phyloP scores from a whole-genome alignment of 106 monocot species.

The Allium cepa region DNA sequence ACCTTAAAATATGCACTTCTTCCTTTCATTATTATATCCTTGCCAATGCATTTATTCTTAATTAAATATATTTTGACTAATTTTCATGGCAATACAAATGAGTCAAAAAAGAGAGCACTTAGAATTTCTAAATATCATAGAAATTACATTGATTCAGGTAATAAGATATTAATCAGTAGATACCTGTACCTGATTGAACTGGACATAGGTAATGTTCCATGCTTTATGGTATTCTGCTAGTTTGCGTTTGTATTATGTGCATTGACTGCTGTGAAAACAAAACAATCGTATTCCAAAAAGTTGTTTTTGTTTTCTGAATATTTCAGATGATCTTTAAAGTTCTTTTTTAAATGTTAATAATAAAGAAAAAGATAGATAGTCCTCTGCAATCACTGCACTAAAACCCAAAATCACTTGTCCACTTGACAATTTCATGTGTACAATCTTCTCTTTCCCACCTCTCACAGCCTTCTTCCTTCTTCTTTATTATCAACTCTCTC shows the following conservation, averaged over 20 bases:
- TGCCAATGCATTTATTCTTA: too few relatives aligned
- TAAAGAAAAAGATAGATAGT: background rate
- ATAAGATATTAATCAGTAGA: too few relatives aligned
- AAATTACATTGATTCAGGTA: too few relatives aligned
- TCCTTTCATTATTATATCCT: too few relatives aligned
- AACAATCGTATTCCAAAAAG: background rate
- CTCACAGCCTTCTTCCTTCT: background rate
- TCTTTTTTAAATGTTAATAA: background rate
- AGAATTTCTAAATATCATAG: too few relatives aligned
- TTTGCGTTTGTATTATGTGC: background rate
- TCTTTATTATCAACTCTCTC: background rate
- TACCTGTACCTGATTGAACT: constrained; percentile 30
- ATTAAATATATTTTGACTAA: too few relatives aligned
- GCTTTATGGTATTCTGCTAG: background rate
- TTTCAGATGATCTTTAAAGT: constrained; percentile 11
- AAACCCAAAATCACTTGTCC: background rate
- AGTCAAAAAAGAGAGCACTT: too few relatives aligned
- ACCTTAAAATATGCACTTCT: too few relatives aligned
- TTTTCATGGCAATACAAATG: too few relatives aligned
- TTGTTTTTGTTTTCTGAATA: too few relatives aligned
- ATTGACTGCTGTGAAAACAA: constrained; percentile 6
- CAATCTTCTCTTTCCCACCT: background rate
- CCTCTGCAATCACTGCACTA: constrained; percentile 7
- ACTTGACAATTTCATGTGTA: constrained; percentile 16
- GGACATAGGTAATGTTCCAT: constrained; percentile 1